Evolutionary conservation across 106 monocot genomes (phyloP).

Genomic region (Cymbidium sinense): DNA sequence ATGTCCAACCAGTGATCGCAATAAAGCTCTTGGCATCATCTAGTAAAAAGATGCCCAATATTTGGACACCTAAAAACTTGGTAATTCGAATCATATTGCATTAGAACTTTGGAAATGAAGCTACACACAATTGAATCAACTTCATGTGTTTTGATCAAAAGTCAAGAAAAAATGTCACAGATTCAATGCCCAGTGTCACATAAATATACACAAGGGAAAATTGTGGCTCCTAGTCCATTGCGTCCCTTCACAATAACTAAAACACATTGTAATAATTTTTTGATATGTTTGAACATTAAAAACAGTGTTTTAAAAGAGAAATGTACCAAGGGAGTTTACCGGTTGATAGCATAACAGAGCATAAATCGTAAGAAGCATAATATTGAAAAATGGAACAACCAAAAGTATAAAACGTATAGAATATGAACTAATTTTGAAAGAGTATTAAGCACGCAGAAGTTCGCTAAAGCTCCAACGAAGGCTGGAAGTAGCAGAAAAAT

Average conservation of each 20-base stretch:
- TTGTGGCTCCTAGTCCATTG: not conserved
- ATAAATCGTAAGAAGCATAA: not conserved
- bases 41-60: not conserved
- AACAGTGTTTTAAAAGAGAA: not conserved
- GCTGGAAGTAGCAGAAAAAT: too few relatives aligned
- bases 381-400: too few relatives aligned
- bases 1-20: not conserved
- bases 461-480: too few relatives aligned
- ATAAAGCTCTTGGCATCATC: not conserved
- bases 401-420: too few relatives aligned
- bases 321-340: not conserved
- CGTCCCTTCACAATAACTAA: too few relatives aligned
- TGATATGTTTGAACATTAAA: not conserved
- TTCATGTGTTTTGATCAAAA: not conserved
- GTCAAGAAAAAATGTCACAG: not conserved
- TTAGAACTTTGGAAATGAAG: not conserved
- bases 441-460: too few relatives aligned
- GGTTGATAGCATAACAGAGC: not conserved
- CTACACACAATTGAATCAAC: not conserved
- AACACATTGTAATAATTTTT: too few relatives aligned
- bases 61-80: not conserved
- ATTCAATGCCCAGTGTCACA: not conserved
- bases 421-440: too few relatives aligned
- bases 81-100: constrained; percentile 2
- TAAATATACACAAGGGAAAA: not conserved